Evolutionary conservation across 352 stramenopile species (phyloP).

Genomic region (Phytophthora palmivora): DNA sequence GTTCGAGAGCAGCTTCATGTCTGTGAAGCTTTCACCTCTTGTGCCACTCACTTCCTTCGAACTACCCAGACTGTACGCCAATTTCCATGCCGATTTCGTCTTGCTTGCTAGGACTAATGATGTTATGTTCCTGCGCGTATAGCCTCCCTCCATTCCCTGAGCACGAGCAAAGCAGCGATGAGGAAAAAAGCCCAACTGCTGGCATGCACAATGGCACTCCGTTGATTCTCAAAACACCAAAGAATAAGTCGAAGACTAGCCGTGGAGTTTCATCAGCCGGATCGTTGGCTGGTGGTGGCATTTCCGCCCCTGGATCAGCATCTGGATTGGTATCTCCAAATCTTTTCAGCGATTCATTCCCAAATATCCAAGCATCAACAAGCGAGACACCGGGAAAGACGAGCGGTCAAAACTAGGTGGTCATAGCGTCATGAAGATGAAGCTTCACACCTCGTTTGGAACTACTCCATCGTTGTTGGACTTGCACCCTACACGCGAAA

Average conservation of each 20-base stretch:
- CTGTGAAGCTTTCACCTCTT: conserved; percentile 66
- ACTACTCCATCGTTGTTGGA: conserved; percentile 35
- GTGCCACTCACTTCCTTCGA: conserved; percentile 57
- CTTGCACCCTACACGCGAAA: conserved; percentile 63
- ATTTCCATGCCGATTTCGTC: not conserved
- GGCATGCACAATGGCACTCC: conserved; percentile 1
- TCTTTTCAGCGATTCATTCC: conserved; percentile 64
- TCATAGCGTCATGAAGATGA: conserved; percentile 80
- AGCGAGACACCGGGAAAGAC: conserved; percentile 66
- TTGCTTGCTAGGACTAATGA: conserved; percentile 13
- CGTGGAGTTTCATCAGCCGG: conserved; percentile 21
- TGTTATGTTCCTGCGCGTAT: conserved; percentile 8
- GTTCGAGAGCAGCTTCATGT: conserved; percentile 69
- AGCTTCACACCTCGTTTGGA: conserved; percentile 72
- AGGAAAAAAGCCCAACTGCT: not conserved
- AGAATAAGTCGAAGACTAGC: conserved; percentile 8
- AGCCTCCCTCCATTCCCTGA: conserved; percentile 74
- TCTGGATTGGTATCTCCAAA: conserved; percentile 29
- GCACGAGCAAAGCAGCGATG: conserved; percentile 30
- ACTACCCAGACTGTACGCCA: conserved; percentile 74
- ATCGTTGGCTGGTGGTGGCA: conserved; percentile 32
- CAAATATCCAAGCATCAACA: conserved; percentile 83
- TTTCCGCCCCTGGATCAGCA: conserved; percentile 44
- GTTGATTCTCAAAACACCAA: conserved; percentile 18
- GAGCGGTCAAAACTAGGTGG: conserved; percentile 69